Conservation (phyloP, 2,329 filamentous ascomycete genomes). For the Aspergillus phoenicis region DNA sequence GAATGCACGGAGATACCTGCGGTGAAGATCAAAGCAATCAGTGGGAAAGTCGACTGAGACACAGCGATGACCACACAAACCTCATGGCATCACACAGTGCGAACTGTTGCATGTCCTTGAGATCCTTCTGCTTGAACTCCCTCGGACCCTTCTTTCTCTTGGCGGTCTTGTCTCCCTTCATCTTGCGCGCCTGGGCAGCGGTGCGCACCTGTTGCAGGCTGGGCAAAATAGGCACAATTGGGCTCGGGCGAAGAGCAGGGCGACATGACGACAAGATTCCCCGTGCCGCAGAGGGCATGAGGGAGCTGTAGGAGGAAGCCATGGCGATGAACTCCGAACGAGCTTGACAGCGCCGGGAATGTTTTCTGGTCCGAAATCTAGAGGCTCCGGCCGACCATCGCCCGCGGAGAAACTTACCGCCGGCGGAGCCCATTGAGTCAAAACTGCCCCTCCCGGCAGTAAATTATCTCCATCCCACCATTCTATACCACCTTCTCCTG, state of each 20-base stretch:
- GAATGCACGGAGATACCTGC: slow-evolving; percentile 83
- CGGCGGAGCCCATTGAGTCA: slow-evolving; percentile 27
- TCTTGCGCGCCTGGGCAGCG: slow-evolving; percentile 41
- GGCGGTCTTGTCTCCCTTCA: slow-evolving; percentile 54
- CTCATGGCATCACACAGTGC: slow-evolving; percentile 91
- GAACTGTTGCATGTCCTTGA: slow-evolving; percentile 71
- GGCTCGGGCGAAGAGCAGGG: slow-evolving; percentile 29
- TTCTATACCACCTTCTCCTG: not conserved
- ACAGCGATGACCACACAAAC: slow-evolving; percentile 40
- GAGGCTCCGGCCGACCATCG: slow-evolving; percentile 34
- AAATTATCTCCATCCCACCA: slow-evolving; percentile 12
- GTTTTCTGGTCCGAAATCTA: slow-evolving; percentile 20
- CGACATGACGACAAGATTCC: slow-evolving; percentile 38
- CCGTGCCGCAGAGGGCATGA: slow-evolving; percentile 40
- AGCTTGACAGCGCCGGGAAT: not conserved
- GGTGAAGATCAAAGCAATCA: slow-evolving; percentile 7
- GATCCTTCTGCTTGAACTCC: slow-evolving; percentile 64
- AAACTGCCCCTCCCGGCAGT: slow-evolving; percentile 29
- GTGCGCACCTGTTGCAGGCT: slow-evolving; percentile 40
- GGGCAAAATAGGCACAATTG: slow-evolving; percentile 37
- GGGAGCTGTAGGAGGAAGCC: slow-evolving; percentile 39
- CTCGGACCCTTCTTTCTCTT: slow-evolving; percentile 67
- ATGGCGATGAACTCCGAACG: slow-evolving; percentile 25
- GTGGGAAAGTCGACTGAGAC: slow-evolving; percentile 16
- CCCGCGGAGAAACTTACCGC: slow-evolving; percentile 37